A percentile compares a stretch with the other conserved stretches of the same genome.
phyloP scores from a whole-genome alignment of 768 basidiomycete genomes.

The Suillus luteus region DNA sequence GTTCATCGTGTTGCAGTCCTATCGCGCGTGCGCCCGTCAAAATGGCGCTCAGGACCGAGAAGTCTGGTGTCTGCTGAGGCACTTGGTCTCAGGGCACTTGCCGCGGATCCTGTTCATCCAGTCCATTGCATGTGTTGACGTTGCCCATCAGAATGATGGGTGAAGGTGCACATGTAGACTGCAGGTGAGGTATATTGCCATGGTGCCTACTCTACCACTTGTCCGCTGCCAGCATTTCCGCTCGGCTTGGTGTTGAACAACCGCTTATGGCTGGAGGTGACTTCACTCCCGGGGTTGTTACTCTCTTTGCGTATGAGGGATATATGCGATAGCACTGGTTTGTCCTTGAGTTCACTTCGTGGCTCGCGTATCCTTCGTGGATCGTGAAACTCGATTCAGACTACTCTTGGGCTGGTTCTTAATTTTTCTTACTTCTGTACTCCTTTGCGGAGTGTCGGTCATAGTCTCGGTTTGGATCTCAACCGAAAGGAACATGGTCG shows the following conservation, averaged over 20 bases:
- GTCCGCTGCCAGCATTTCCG: neutral
- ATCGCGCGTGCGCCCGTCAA: conserved; percentile 10
- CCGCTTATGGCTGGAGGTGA: neutral
- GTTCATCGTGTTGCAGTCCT: conserved; percentile 9
- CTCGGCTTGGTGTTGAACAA: no score
- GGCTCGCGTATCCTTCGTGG: conserved; percentile 19
- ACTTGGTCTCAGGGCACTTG: neutral
- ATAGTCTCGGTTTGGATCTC: neutral
- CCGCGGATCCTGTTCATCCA: neutral
- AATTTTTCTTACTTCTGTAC: conserved; percentile 9
- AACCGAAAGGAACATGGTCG: neutral
- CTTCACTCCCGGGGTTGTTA: neutral
- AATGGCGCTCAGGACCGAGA: neutral
- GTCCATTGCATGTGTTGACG: neutral
- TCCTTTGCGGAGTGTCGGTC: conserved; percentile 11
- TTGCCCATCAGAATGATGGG: neutral
- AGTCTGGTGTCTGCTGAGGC: neutral
- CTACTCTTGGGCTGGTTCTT: conserved; percentile 23
- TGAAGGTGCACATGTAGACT: neutral
- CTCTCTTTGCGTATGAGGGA: conserved; percentile 23
- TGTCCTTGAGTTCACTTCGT: conserved; percentile 34
- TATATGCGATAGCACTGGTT: conserved; percentile 9
- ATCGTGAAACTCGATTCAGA: conserved; percentile 37
- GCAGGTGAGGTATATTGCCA: neutral
- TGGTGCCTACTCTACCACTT: neutral